These are phyloP conservation scores for Nidularia pulvinata DNA, from an alignment of 768 basidiomycete species.

Conservation along the genomic window DNA sequence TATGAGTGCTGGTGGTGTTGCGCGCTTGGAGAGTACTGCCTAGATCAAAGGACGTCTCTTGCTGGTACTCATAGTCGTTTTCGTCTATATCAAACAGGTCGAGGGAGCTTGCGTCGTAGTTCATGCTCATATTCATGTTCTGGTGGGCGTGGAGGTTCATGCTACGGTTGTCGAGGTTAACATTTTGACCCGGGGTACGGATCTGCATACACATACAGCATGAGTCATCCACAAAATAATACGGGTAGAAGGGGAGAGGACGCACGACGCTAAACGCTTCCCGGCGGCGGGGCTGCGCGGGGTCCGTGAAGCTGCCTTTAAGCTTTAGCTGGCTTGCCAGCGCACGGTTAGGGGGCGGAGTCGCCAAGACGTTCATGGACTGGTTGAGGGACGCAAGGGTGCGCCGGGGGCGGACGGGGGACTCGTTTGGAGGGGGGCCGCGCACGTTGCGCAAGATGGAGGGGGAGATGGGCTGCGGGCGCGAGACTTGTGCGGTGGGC, in stretches of 20 bases:
- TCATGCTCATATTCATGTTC: conserved; percentile 24
- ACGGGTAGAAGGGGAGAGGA: conserved; percentile 15
- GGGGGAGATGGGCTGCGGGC: conserved; percentile 28
- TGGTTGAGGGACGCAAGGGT: conserved; percentile 21
- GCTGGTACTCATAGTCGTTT: conserved; percentile 57
- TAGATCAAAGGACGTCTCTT: conserved; percentile 19
- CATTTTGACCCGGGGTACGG: conserved; percentile 26
- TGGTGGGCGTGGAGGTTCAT: neutral
- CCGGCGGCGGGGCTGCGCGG: conserved; percentile 49
- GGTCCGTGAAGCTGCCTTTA: conserved; percentile 75
- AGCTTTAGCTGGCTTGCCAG: conserved; percentile 54
- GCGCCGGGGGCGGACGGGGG: conserved; percentile 29
- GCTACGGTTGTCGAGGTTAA: conserved; percentile 2
- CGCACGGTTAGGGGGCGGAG: conserved; percentile 69
- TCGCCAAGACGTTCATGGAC: conserved; percentile 43
- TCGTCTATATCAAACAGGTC: conserved; percentile 79
- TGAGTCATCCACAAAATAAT: conserved; percentile 12
- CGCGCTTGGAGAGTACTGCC: neutral
- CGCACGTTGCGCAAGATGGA: conserved; percentile 11
- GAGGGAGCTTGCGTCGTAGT: conserved; percentile 37
- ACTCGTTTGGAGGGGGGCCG: conserved; percentile 18
- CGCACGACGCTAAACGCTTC: conserved; percentile 40
- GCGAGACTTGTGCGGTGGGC: conserved; percentile 30
- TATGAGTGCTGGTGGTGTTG: neutral
- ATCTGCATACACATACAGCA: conserved; percentile 17